A percentile compares a stretch with the other conserved stretches of the same genome.
Evolutionary conservation across 2,329 filamentous ascomycete species (phyloP).

Genomic region (Colletotrichum noveboracense): DNA sequence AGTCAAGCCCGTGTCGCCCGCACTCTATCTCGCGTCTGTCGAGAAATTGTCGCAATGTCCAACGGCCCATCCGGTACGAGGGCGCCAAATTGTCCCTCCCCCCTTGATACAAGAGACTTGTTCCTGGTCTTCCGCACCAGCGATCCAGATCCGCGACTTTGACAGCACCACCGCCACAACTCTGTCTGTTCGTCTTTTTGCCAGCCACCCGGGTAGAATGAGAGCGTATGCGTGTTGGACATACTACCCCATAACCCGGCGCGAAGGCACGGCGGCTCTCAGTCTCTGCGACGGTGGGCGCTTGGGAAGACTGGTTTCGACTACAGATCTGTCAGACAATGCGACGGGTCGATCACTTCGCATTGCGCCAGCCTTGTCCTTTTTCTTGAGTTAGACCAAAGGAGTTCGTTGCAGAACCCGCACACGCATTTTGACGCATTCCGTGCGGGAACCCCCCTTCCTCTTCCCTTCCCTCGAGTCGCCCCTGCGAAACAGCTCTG

Average conservation of each 20-base stretch:
- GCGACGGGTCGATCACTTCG: neutral
- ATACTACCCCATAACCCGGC: neutral
- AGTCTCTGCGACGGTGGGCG: neutral
- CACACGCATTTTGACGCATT: neutral
- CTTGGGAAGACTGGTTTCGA: neutral
- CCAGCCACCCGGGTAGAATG: neutral
- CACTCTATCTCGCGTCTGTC: neutral
- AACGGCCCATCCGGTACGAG: neutral
- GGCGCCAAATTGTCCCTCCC: neutral
- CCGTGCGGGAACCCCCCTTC: neutral
- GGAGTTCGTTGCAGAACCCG: neutral
- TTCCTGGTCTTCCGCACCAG: neutral
- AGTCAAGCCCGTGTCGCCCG: neutral
- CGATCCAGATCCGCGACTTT: conserved; percentile 3
- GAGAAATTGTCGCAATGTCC: neutral
- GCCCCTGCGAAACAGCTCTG: conserved; percentile 5
- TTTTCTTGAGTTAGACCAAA: neutral
- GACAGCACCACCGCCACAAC: conserved; percentile 2
- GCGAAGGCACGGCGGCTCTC: neutral
- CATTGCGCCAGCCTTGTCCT: neutral
- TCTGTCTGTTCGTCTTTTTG: neutral
- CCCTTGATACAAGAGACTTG: neutral
- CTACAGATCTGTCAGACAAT: neutral
- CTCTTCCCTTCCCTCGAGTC: neutral
- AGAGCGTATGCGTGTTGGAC: neutral